phyloP scores from a whole-genome alignment of 1,139 yeast species.

The Hyphopichia pseudoburtonii region DNA sequence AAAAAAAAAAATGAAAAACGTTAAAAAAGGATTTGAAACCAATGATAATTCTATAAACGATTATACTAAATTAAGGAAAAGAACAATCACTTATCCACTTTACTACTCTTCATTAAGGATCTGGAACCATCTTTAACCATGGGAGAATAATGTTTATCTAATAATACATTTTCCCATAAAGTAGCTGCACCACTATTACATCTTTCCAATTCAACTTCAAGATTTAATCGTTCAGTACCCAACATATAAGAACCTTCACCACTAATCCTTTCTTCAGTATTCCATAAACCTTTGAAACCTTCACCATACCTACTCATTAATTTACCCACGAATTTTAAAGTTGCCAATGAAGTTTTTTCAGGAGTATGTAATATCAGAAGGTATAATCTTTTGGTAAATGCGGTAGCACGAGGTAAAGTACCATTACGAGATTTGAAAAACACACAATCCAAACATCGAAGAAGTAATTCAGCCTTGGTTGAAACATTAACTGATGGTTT shows the following conservation, averaged over 20 bases:
- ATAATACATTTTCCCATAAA: conserved; percentile 79
- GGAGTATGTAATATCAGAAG: conserved; percentile 72
- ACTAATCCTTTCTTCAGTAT: conserved; percentile 79
- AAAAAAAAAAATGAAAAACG: too few relatives aligned
- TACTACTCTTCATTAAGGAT: conserved; percentile 45
- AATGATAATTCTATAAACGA: too few relatives aligned
- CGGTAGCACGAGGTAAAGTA: conserved; percentile 69
- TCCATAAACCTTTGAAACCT: conserved; percentile 70
- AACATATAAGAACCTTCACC: conserved; percentile 70
- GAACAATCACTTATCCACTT: too few relatives aligned
- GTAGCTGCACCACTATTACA: conserved; percentile 86
- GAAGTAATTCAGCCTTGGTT: conserved; percentile 81
- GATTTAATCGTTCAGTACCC: conserved; percentile 55
- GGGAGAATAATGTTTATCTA: conserved; percentile 82
- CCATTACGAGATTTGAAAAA: conserved; percentile 80
- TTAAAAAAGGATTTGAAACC: too few relatives aligned
- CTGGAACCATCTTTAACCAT: conserved; percentile 57
- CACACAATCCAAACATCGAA: conserved; percentile 74
- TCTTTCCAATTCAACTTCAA: conserved; percentile 62
- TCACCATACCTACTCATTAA: conserved; percentile 66
- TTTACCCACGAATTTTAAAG: conserved; percentile 74
- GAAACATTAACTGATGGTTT: conserved; percentile 81
- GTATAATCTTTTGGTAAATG: conserved; percentile 80
- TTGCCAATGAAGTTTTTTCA: conserved; percentile 81
- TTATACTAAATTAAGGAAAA: too few relatives aligned